Conservation (phyloP, 2,329 filamentous ascomycete species). For the Colletotrichum sansevieriae region DNA sequence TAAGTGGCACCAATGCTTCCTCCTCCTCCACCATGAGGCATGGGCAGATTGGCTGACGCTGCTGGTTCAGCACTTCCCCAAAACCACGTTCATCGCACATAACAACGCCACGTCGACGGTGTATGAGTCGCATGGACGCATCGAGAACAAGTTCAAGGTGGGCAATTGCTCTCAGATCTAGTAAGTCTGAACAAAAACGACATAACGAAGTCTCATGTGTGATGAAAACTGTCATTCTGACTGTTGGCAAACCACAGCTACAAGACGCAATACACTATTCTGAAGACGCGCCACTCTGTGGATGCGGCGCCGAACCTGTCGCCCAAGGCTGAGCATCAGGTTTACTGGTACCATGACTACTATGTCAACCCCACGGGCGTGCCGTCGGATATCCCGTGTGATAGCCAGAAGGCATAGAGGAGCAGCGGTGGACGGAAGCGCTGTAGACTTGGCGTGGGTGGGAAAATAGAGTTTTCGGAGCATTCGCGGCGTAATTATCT, state of each 20-base stretch:
- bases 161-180: conserved; percentile 38
- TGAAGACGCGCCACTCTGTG: conserved; percentile 22
- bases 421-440: too few species aligned
- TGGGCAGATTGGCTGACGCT: neutral
- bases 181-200: neutral
- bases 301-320: conserved; percentile 32
- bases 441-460: too few species aligned
- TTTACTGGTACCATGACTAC: conserved; percentile 38
- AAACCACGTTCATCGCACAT: conserved; percentile 25
- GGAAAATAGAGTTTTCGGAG: too few species aligned
- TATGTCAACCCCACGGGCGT: conserved; percentile 32
- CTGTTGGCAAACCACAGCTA: conserved; percentile 3
- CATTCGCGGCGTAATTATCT: too few species aligned
- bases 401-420: conserved; percentile 19
- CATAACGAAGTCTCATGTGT: fast-evolving
- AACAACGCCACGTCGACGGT: conserved; percentile 34
- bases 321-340: conserved; percentile 25
- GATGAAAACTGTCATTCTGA: neutral
- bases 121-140: conserved; percentile 30
- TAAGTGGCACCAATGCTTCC: neutral
- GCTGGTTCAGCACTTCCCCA: conserved; percentile 27
- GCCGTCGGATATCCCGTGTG: conserved; percentile 34
- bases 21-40: too few species aligned
- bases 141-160: conserved; percentile 33
- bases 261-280: conserved; percentile 35